Evolutionary conservation across 2,329 filamentous ascomycete species (phyloP).

Genomic region (Pyrenophora teres): DNA sequence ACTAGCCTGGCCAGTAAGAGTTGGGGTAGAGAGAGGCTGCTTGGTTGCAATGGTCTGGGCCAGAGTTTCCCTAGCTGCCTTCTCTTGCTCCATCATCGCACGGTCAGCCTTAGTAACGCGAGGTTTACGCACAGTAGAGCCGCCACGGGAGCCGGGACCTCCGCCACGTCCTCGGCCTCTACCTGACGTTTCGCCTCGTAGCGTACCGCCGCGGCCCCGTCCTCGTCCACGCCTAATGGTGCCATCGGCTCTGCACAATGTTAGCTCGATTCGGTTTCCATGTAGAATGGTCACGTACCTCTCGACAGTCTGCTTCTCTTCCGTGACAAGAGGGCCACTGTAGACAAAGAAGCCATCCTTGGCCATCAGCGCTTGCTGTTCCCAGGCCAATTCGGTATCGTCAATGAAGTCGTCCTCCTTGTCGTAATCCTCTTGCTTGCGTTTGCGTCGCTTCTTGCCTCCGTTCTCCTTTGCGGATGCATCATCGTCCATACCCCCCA

Average conservation of each 20-base stretch:
- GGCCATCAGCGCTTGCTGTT: slow-evolving; percentile 90
- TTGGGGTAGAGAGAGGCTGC: slow-evolving; percentile 20
- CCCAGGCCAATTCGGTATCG: slow-evolving; percentile 93
- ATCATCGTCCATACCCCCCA: slow-evolving; percentile 65
- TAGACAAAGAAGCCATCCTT: slow-evolving; percentile 99
- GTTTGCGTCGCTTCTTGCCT: slow-evolving; percentile 80
- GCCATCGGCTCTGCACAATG: slow-evolving; percentile 66
- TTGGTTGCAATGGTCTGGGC: slow-evolving; percentile 41
- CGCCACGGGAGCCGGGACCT: slow-evolving; percentile 74
- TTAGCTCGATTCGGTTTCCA: slow-evolving; percentile 30
- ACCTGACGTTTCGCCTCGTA: slow-evolving; percentile 48
- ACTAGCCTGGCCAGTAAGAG: slow-evolving; percentile 17
- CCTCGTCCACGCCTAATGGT: slow-evolving; percentile 70
- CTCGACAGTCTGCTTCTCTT: slow-evolving; percentile 75
- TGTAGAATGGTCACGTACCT: slow-evolving; percentile 52
- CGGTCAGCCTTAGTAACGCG: slow-evolving; percentile 86
- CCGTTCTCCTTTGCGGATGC: slow-evolving; percentile 52
- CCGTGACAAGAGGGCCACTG: slow-evolving; percentile 85
- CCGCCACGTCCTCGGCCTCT: slow-evolving; percentile 54
- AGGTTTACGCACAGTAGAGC: slow-evolving; percentile 75
- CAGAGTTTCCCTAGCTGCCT: slow-evolving; percentile 70
- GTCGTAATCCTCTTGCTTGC: slow-evolving; percentile 69
- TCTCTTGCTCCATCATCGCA: slow-evolving; percentile 79
- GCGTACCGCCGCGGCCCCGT: slow-evolving; percentile 58
- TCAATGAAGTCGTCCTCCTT: slow-evolving; percentile 75